Evolutionary conservation across 2,329 filamentous ascomycete species (phyloP).

Genomic region (Colletotrichum australisinense): DNA sequence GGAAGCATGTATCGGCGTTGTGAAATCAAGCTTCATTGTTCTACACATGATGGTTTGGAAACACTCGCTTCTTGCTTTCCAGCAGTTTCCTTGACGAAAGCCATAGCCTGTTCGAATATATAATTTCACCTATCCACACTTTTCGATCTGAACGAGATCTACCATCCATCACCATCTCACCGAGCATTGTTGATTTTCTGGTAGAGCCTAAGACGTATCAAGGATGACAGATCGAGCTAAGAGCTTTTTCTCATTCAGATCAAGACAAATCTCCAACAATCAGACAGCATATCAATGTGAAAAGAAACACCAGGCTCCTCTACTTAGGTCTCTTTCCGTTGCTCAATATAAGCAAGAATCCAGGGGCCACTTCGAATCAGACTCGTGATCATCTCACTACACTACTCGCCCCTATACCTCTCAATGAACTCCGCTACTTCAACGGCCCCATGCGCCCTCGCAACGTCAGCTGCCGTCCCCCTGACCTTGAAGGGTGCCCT

Average conservation of each 20-base stretch:
- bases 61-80: too few relatives aligned
- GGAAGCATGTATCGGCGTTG: neutral
- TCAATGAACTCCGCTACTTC: slow-evolving; percentile 9
- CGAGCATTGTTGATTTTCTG: too few relatives aligned
- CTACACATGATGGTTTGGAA: too few relatives aligned
- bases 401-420: neutral
- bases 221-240: neutral
- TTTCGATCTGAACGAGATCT: too few relatives aligned
- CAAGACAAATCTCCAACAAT: neutral
- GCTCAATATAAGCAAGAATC: neutral
- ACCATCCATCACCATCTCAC: too few relatives aligned
- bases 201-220: too few relatives aligned
- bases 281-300: neutral
- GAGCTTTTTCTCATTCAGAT: neutral
- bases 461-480: slow-evolving; percentile 27
- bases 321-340: neutral
- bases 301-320: neutral
- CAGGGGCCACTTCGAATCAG: neutral
- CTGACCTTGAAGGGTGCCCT: slow-evolving; percentile 8
- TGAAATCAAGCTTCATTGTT: too few relatives aligned
- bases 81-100: too few relatives aligned
- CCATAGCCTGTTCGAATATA: too few relatives aligned
- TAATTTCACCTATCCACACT: too few relatives aligned
- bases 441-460: slow-evolving; percentile 10
- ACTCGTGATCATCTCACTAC: neutral